Evolutionary conservation across 2,329 filamentous ascomycete genomes (phyloP), one percentile per base, ranked within the genome.

Genomic region (Phialemonium atrogriseum): DNA sequence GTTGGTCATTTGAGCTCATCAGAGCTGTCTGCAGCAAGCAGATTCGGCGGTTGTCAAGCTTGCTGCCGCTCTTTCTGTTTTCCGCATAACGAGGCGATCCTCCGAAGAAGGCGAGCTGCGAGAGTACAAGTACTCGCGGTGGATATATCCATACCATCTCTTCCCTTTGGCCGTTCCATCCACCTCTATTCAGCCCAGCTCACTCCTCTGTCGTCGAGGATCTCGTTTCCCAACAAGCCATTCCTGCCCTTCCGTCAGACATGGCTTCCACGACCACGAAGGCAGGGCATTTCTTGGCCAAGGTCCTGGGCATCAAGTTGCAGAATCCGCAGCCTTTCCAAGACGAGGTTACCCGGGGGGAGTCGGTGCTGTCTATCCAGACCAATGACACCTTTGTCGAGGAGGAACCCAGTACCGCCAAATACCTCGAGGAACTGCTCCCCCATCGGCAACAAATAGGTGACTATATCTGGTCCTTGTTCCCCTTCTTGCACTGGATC

Each of bases 401-500:
- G 51, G 69, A 81, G 13, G 81, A 85, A 38, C 89, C 91, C 0
- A 84, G 77, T 4, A 73, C 77, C 0, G 48, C 57, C 6, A 87
- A 94, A 50, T 94, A 78, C 74, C 41, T 96, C 10, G 50, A 54
- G 5, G 70, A 79, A 3, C 58, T 82, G 12, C 50, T 73, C 0
- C 91, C 89, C 0, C 66, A 65, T 0, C 54, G 63, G 7, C 41
- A 52, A 1, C 69, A 82, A 21, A 33, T 80, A 4, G 29, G 55
- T 5, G 45, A 60, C 3, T 98, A 95, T 50, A 34, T 78, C 36
- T 60, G 66, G 42, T 81, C 73, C 10, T 62, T 96, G 2, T 94
- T 98, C 44, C 91, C 91, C 0, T 96, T 95, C 51, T 54, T 83
- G 5, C 68, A 75, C n/a, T 98, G 91, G 91, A 89, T 96, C 35